These are phyloP conservation scores for Pestalotiopsis sp. DNA, from an alignment of 2,329 filamentous ascomycete genomes.

Conservation along the genomic window DNA sequence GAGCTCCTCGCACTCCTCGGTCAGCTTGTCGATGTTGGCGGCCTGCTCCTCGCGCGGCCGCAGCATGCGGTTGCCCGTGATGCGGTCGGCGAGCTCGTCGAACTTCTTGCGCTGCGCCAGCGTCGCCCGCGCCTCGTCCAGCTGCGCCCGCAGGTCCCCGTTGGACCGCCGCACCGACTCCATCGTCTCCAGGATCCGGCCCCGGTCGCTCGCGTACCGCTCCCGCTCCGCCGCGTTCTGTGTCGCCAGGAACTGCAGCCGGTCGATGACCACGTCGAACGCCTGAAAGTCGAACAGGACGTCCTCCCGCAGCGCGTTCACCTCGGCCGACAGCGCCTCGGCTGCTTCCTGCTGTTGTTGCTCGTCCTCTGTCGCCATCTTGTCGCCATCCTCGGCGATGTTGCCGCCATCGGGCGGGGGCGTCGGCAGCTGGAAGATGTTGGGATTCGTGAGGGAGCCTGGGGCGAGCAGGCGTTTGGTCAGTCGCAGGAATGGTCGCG, in stretches of 20 bases:
- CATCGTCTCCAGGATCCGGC: slow-evolving; percentile 77
- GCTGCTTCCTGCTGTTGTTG: slow-evolving; percentile 18
- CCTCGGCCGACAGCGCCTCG: slow-evolving; percentile 22
- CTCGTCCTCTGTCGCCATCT: slow-evolving; percentile 23
- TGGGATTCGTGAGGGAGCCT: slow-evolving; percentile 61
- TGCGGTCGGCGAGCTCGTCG: slow-evolving; percentile 85
- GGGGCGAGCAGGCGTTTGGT: slow-evolving; percentile 77
- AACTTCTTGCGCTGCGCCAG: slow-evolving; percentile 82
- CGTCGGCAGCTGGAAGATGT: slow-evolving; percentile 59
- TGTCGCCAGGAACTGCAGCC: slow-evolving; percentile 83
- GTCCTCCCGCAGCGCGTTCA: slow-evolving; percentile 71
- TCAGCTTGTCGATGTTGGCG: slow-evolving; percentile 76
- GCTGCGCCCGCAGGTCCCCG: slow-evolving; percentile 68
- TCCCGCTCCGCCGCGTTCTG: slow-evolving; percentile 84
- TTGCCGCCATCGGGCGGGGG: slow-evolving; percentile 62
- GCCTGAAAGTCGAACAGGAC: slow-evolving; percentile 85
- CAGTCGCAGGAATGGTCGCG: slow-evolving; percentile 88
- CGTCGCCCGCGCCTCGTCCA: slow-evolving; percentile 76
- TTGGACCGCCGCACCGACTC: slow-evolving; percentile 79
- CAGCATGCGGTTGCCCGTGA: slow-evolving; percentile 78
- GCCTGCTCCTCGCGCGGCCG: slow-evolving; percentile 84
- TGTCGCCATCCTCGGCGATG: slow-evolving; percentile 30
- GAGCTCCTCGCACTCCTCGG: slow-evolving; percentile 85
- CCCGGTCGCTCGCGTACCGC: slow-evolving; percentile 80
- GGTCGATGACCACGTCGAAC: slow-evolving; percentile 83